Evolutionary conservation across 495 filamentous ascomycete species (phyloP).

Genomic region (Aspergillus haitiensis): DNA sequence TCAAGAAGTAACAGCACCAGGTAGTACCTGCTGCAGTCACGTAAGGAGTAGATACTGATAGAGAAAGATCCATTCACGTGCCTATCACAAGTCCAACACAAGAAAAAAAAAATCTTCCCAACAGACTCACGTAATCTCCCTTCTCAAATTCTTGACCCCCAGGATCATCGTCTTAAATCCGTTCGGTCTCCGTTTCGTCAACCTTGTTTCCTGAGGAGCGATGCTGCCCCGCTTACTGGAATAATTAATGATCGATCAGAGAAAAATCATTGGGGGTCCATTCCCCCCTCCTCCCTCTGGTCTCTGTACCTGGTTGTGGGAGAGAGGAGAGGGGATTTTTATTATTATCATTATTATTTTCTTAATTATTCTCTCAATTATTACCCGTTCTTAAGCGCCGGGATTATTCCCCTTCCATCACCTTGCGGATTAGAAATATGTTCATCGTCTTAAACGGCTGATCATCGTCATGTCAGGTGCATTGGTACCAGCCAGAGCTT

Average conservation of each 20-base stretch:
- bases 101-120: no score
- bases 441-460: not conserved
- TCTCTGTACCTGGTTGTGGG: not conserved
- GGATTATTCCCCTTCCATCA: conserved; percentile 1
- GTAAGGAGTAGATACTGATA: no score
- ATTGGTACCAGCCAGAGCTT: conserved; percentile 13
- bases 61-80: no score
- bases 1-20: no score
- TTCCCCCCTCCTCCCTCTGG: not conserved
- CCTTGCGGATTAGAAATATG: conserved; percentile 11
- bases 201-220: conserved; percentile 1
- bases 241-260: not conserved
- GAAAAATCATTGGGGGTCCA: not conserved
- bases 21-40: no score
- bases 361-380: not conserved
- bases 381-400: conserved; percentile 16
- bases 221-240: conserved; percentile 4
- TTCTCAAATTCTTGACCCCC: no score
- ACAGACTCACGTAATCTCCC: no score
- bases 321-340: not conserved
- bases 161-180: not conserved
- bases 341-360: not conserved
- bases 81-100: no score
- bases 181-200: not conserved
- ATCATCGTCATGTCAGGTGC: conserved; percentile 22